Base-by-base conservation (phyloP, 2,329 filamentous ascomycete genomes). In the Penicillium hordei region DNA sequence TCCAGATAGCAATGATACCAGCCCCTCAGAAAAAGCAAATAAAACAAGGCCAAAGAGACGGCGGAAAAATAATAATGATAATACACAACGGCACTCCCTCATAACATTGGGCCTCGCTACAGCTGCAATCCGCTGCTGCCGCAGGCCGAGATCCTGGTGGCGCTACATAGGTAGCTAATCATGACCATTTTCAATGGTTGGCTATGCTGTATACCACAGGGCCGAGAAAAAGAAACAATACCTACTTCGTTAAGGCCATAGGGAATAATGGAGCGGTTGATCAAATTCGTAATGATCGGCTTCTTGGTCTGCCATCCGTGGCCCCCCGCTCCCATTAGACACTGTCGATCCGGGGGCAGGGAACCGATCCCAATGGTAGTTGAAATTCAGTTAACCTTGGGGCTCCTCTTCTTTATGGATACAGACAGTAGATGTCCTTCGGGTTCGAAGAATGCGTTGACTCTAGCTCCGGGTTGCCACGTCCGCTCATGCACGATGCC, bases 281-380 rank as follows among this genome's bases (percentile, higher is more conserved):
- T 50, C 40, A 27, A 44, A 42, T 31, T 29, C 27, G 45, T 6
- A 45, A 49, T 44, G 42, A 45, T 60, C 33, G 17, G 48, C 46
- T 34, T 23, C 21, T 48, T 33, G 13, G 13, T 53, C 29, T 42
- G 40, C 27, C 50, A 57, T 59, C 48, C 42, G 31, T 48, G 25
- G 42, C 31, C 38, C 40, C 40, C 52, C 44, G 44, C 51, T 40
- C 29, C 36, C 25, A 33, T 38, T 27, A 53, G 31, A 57, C 27
- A 60, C 34, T 52, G 64, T 62, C 60, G 64, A 66, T 67, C 62
- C 61, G 61, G 62, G 50, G 40, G 13, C 9, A 56, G 45, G 61
- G 53, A 64, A 58, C 49, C 27, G 52, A 60, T 64, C 58, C 60
- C 56, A 65, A 60, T 67, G 62, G 62, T 38, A n/a, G 34, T 25